Percentiles rank a stretch among this genome's conserved stretches.
Conservation (phyloP, 176 grass and related monocot species). For the Juncus effusus region DNA sequence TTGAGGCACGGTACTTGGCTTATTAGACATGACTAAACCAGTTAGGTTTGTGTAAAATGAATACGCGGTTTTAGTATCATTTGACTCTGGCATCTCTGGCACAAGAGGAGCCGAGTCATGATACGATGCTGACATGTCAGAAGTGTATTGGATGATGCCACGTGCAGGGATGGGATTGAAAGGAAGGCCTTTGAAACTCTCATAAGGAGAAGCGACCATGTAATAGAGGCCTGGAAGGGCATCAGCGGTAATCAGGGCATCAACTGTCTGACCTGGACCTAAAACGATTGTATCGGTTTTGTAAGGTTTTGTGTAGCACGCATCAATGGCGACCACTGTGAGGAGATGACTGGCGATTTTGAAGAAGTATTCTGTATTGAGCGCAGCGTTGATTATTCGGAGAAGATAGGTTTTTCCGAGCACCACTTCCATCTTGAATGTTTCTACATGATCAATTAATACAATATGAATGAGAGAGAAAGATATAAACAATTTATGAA, state of each 20-base stretch:
- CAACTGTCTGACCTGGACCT: conserved; percentile 66
- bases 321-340: conserved; percentile 61
- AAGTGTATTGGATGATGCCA: conserved; percentile 39
- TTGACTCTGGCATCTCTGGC: conserved; percentile 28
- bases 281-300: conserved; percentile 53
- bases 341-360: conserved; percentile 54
- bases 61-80: conserved; percentile 35
- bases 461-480: background rate
- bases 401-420: conserved; percentile 45
- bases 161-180: conserved; percentile 33
- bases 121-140: background rate
- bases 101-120: background rate
- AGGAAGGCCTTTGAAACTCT: conserved; percentile 9
- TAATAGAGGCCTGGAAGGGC: conserved; percentile 40
- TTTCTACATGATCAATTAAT: conserved; percentile 21
- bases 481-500: background rate
- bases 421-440: conserved; percentile 39
- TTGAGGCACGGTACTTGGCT: conserved; percentile 31
- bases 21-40: conserved; percentile 26
- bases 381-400: conserved; percentile 69
- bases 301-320: conserved; percentile 57
- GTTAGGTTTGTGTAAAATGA: conserved; percentile 47
- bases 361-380: conserved; percentile 74
- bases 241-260: conserved; percentile 50
- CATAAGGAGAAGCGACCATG: conserved; percentile 49